These are phyloP conservation scores for Phytophthora pluvialis DNA, from an alignment of 352 stramenopile species.

Conservation along the genomic window DNA sequence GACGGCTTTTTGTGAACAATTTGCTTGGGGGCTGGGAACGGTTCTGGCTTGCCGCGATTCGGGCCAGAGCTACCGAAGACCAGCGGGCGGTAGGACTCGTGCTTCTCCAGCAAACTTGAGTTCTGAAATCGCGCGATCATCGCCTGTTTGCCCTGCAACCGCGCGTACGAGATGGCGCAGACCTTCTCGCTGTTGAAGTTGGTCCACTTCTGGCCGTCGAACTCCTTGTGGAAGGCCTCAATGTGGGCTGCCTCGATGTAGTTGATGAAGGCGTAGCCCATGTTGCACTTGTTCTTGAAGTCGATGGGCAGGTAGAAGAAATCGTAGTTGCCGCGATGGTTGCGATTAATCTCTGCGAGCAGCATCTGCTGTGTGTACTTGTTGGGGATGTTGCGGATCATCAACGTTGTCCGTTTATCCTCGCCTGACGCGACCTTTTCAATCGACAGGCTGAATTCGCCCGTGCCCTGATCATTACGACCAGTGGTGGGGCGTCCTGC, in stretches of 20 bases:
- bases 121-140: conserved; percentile 99
- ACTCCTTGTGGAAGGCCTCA: conserved; percentile 83
- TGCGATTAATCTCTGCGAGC: conserved; percentile 96
- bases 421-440: conserved; percentile 78
- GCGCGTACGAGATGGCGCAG: conserved; percentile 97
- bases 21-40: conserved; percentile 72
- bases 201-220: conserved; percentile 93
- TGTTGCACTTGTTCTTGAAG: conserved; percentile 99
- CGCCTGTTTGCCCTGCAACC: conserved; percentile 96
- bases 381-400: conserved; percentile 99
- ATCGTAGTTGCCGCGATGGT: conserved; percentile 93
- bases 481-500: conserved; percentile 26
- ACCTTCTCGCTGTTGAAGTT: conserved; percentile 99
- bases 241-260: conserved; percentile 93
- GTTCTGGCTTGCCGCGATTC: conserved; percentile 71
- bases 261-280: conserved; percentile 99
- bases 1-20: conserved; percentile 51
- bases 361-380: conserved; percentile 99
- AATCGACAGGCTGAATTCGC: conserved; percentile 83
- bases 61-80: conserved; percentile 88
- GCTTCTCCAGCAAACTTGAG: conserved; percentile 94
- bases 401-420: conserved; percentile 98
- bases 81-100: conserved; percentile 92
- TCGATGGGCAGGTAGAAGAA: conserved; percentile 99
- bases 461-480: conserved; percentile 68